Evolutionary conservation across 495 filamentous ascomycete genomes (phyloP), one percentile per base, ranked within the genome.

Genomic region (Eremomyces bilateralis): DNA sequence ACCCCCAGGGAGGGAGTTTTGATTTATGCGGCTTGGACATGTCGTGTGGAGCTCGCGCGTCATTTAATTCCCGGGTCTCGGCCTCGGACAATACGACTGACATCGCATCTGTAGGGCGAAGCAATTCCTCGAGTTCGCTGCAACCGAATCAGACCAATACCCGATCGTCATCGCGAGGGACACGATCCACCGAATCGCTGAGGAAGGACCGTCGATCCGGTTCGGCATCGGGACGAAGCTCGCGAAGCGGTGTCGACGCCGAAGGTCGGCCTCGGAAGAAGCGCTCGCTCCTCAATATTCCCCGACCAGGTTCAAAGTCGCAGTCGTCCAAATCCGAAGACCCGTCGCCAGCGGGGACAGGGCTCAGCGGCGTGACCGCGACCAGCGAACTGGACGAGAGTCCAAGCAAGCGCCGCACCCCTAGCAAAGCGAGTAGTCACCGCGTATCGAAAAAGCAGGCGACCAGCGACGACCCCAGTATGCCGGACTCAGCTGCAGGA

Each of bases 371-470:
- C 32, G 69, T 67, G 31, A 69, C 67, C 24, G 64, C 63, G 21
- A 67, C 62, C 40, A 71, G 78, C 45, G 64, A 58, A 37, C 50
- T 72, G 49, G 58, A 65, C 51, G 55, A 64, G 39, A 59, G 63
- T 47, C 69, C 80, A 32, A 79, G 65, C 36, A 61, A 64, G 45
- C 63, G 69, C 44, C 64, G 73, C 41, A 74, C 77, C 53, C 68
- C 71, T 32, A 84, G 73, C 54, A 65, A 69, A 36, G 60, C 61
- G 21, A 75, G 69, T 40, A 78, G 68, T 51, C 63, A 67, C 45
- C 54, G 59, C 30, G 65, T 66, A 31, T 54, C 53, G 41, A 58
- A 60, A 37, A 56, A 52, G 39, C 54, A 61, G 30, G 40, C 37
- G 21, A 37, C 38, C 1, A 40, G 42, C 22, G 52, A 53, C 43